phyloP scores from a whole-genome alignment of 306 rosid species.

The Neltuma alba region DNA sequence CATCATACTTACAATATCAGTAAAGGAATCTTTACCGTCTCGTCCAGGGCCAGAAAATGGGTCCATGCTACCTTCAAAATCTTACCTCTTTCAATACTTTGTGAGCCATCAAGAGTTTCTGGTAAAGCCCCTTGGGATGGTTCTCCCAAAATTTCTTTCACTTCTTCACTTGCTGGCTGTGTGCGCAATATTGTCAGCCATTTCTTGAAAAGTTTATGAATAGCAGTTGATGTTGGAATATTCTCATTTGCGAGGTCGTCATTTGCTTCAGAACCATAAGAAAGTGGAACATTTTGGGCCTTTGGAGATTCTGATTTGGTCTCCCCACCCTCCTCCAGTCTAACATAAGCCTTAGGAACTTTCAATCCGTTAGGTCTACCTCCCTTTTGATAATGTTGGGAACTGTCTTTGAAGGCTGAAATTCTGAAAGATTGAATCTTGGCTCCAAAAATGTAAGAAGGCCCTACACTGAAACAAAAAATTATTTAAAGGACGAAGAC shows the following conservation, averaged over 20 bases:
- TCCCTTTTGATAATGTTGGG: conserved; percentile 60
- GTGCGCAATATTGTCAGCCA: conserved; percentile 75
- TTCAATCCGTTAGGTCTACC: conserved; percentile 61
- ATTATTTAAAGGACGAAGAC: conserved; percentile 39
- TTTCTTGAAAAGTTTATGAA: conserved; percentile 68
- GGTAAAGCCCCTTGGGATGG: conserved; percentile 44
- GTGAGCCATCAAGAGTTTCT: conserved; percentile 45
- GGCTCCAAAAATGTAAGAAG: conserved; percentile 63
- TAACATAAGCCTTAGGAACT: conserved; percentile 65
- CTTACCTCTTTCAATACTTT: conserved; percentile 45
- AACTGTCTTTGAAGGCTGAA: conserved; percentile 78
- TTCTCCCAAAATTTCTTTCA: conserved; percentile 54
- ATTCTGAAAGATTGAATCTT: conserved; percentile 60
- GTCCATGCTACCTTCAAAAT: conserved; percentile 59
- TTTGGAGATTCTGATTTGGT: conserved; percentile 43
- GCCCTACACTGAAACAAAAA: conserved; percentile 78
- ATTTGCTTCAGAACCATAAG: conserved; percentile 67
- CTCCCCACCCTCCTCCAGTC: conserved; percentile 71
- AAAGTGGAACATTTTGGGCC: conserved; percentile 70
- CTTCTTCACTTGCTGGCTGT: conserved; percentile 61
- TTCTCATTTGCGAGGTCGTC: conserved; percentile 53
- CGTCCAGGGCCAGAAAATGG: conserved; percentile 67
- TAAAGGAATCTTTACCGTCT: conserved; percentile 74
- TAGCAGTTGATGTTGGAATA: conserved; percentile 63
- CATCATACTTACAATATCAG: conserved; percentile 76